These are phyloP conservation scores for Endoconidiophora polonica DNA, from an alignment of 2,329 filamentous ascomycete genomes.

Conservation along the genomic window DNA sequence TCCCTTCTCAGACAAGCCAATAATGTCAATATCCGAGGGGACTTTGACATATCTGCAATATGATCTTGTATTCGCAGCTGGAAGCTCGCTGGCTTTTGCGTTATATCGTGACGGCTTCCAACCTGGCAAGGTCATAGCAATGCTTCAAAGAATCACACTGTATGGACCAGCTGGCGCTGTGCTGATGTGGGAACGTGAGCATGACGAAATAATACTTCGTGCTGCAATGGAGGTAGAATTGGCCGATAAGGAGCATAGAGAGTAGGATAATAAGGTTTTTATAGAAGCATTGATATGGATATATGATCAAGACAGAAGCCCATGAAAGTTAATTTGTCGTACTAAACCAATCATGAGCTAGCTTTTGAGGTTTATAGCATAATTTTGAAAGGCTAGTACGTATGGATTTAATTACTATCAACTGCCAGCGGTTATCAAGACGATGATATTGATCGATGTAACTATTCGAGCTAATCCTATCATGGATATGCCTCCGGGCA, in stretches of 20 bases:
- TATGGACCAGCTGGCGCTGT: conserved; percentile 11
- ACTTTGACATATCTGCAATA: conserved; percentile 15
- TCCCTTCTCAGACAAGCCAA: conserved; percentile 2
- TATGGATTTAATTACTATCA: too few relatives aligned
- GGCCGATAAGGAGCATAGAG: conserved; percentile 6
- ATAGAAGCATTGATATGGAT: too few relatives aligned
- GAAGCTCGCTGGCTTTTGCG: conserved; percentile 6
- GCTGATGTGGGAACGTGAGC: conserved; percentile 8
- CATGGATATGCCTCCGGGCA: too few relatives aligned
- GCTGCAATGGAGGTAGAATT: conserved; percentile 9
- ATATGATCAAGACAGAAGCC: too few relatives aligned
- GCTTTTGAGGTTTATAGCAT: too few relatives aligned
- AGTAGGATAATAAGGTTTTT: background rate
- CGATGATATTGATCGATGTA: too few relatives aligned
- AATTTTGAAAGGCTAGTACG: too few relatives aligned
- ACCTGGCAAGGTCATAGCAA: background rate
- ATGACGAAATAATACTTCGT: conserved; percentile 7
- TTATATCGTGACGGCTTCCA: conserved; percentile 1
- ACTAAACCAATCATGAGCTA: too few relatives aligned
- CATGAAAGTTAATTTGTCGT: too few relatives aligned
- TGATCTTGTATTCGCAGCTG: conserved; percentile 15
- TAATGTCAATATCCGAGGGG: conserved; percentile 12
- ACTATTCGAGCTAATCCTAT: too few relatives aligned
- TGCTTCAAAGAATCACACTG: conserved; percentile 4
- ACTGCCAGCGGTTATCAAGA: too few relatives aligned